Evolutionary conservation across 768 basidiomycete species (phyloP), one percentile per base, ranked within the genome.

Genomic region (Psilocybe tampanensis): DNA sequence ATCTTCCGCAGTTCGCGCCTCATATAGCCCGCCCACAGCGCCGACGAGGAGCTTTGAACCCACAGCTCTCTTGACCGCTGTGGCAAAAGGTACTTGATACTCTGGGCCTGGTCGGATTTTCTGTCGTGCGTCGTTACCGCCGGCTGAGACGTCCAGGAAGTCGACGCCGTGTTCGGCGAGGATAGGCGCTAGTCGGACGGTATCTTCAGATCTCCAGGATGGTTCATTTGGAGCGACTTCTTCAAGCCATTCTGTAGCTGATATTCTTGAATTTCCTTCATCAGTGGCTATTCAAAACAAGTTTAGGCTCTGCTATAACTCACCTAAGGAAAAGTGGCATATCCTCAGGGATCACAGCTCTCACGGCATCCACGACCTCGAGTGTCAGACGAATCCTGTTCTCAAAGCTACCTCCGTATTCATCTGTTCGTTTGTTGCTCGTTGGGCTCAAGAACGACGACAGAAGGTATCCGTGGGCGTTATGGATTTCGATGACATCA

Each of bases 251-350:
- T 93, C 93, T 0, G 85, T 86, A 1, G 83, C 93, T 32, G 86
- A 88, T 24, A 94, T 72, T 21, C 86, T 85, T 34, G 33, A 39
- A 52, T n/a, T 8, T 18, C 13, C 9, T 23, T 13, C 0, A 18
- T 24, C 29, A 32, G 33, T n/a, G n/a, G n/a, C n/a, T n/a, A n/a
- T n/a, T n/a, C n/a, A n/a, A n/a, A n/a, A n/a, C n/a, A n/a, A 21
- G 19, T 9, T 29, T 1, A 23, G 0, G 12, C 3, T 18, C 21
- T 24, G 3, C 26, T 22, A 1, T n/a, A 7, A 2, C 55, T 17
- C 59, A 85, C 86, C 92, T 80, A 51, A 88, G 74, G 71, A 93
- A 91, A 8, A 94, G 71, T 1, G 93, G 90, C 77, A 84, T 86
- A 11, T 76, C 69, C 4, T 76, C 67, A 0, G 85, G 84, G 61